These are phyloP conservation scores for Backusella luteola DNA, from an alignment of 192 early-diverging fungal species.

Conservation along the genomic window DNA sequence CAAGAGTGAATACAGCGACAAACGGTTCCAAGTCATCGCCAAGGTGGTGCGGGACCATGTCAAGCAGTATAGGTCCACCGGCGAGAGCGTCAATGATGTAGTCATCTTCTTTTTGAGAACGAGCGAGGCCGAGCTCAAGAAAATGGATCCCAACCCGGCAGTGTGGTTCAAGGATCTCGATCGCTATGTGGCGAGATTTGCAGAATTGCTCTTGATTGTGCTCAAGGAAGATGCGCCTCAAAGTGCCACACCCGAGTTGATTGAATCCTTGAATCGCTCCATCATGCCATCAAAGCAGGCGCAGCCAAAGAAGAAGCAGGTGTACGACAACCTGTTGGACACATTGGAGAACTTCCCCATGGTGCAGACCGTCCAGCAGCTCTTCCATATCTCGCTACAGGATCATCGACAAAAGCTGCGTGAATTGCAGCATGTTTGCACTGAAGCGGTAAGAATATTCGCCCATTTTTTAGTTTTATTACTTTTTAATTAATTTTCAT, in stretches of 20 bases:
- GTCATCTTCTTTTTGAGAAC: conserved; percentile 43
- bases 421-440: conserved; percentile 42
- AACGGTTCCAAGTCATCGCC: conserved; percentile 38
- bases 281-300: conserved; percentile 4
- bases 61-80: conserved; percentile 41
- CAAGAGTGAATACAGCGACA: conserved; percentile 46
- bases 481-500: neutral
- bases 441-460: conserved; percentile 35
- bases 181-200: conserved; percentile 44
- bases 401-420: conserved; percentile 38
- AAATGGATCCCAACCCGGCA: conserved; percentile 34
- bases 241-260: conserved; percentile 28
- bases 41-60: conserved; percentile 32
- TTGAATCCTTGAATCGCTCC: conserved; percentile 23
- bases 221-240: conserved; percentile 42
- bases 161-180: conserved; percentile 41
- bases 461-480: neutral
- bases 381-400: conserved; percentile 38
- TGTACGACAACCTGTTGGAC: neutral
- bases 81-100: conserved; percentile 44
- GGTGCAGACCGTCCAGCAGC: conserved; percentile 33
- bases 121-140: conserved; percentile 31
- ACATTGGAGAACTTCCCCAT: conserved; percentile 16
- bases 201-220: conserved; percentile 41
- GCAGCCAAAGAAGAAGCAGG: neutral